Conservation (phyloP, 805 yeast genomes). For the Lachancea kluyveri region DNA sequence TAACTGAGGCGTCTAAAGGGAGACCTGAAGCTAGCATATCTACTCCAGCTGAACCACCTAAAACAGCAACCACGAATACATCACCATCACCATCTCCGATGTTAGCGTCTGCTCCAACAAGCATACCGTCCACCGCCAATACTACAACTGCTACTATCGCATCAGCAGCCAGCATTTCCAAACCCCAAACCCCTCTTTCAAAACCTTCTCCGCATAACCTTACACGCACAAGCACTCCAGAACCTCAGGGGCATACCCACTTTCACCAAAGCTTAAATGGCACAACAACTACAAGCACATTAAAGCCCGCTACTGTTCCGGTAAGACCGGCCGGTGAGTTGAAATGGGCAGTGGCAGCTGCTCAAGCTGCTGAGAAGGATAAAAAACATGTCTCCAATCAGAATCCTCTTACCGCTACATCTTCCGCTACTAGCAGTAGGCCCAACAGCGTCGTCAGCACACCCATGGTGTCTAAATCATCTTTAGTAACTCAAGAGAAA, state of each 20-base stretch:
- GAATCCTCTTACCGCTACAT: conserved; percentile 6
- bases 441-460: conserved; percentile 15
- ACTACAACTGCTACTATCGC: conserved; percentile 1
- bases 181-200: conserved; percentile 7
- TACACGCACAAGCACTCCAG: conserved; percentile 11
- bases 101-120: conserved; percentile 2
- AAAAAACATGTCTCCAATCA: conserved; percentile 11
- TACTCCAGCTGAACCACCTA: conserved; percentile 1
- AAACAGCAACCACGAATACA: conserved; percentile 5
- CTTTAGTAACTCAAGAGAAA: conserved; percentile 7
- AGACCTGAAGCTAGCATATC: conserved; percentile 9
- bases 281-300: conserved; percentile 26
- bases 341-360: conserved; percentile 54
- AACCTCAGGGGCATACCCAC: conserved; percentile 23
- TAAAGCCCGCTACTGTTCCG: conserved; percentile 51
- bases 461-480: conserved; percentile 16
- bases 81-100: conserved; percentile 16
- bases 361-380: conserved; percentile 27
- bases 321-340: conserved; percentile 46
- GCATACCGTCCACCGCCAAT: conserved; percentile 5
- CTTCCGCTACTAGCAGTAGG: conserved; percentile 13
- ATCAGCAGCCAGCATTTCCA: conserved; percentile 1
- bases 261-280: conserved; percentile 29
- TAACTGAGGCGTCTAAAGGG: too few relatives aligned
- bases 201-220: conserved; percentile 11